These are phyloP conservation scores for Penicillium macrosclerotiorum DNA, from an alignment of 495 filamentous ascomycete genomes.

Conservation along the genomic window DNA sequence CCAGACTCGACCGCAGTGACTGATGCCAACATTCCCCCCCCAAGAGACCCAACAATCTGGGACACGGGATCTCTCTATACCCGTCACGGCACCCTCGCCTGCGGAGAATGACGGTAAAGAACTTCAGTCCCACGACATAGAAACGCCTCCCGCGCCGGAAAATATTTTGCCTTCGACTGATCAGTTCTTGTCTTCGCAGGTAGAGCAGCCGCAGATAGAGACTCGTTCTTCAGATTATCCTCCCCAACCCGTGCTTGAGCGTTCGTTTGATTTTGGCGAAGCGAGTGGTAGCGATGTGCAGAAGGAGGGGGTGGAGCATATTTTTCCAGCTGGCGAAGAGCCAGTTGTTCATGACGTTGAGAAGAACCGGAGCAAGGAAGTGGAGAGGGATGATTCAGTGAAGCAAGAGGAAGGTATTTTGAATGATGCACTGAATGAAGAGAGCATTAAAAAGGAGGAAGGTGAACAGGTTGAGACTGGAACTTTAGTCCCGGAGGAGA, in stretches of 20 bases:
- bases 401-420: background rate
- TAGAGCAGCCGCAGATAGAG: slow-evolving; percentile 41
- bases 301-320: slow-evolving; percentile 13
- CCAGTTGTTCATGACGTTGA: background rate
- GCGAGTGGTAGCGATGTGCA: slow-evolving; percentile 9
- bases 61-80: slow-evolving; percentile 22
- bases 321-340: slow-evolving; percentile 2
- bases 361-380: background rate
- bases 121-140: slow-evolving; percentile 47
- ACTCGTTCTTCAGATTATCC: slow-evolving; percentile 36
- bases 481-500: slow-evolving; percentile 1
- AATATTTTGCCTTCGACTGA: slow-evolving; percentile 49
- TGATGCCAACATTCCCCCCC: background rate
- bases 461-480: slow-evolving; percentile 1
- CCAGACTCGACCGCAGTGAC: background rate
- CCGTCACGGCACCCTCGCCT: slow-evolving; percentile 38
- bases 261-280: slow-evolving; percentile 22
- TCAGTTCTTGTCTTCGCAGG: slow-evolving; percentile 50
- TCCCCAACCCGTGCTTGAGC: slow-evolving; percentile 37
- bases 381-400: background rate
- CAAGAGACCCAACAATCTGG: slow-evolving; percentile 11
- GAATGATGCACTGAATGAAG: background rate
- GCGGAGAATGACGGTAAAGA: slow-evolving; percentile 51
- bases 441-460: slow-evolving; percentile 6
- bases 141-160: slow-evolving; percentile 34